These are phyloP conservation scores for Flammula alnicola DNA, from an alignment of 1,284 basidiomycete species.

Conservation along the genomic window DNA sequence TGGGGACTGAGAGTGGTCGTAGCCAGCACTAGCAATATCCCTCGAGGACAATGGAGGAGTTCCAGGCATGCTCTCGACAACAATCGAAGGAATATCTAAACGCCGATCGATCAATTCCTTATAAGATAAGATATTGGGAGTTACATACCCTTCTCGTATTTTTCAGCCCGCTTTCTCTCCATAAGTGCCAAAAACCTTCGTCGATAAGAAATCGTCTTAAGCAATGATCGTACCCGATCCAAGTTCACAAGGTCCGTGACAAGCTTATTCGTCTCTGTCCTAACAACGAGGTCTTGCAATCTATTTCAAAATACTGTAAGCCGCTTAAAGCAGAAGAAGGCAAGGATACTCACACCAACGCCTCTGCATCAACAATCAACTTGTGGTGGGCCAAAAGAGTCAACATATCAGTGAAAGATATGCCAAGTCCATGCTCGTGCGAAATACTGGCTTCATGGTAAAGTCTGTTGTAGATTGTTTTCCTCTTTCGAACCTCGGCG, in stretches of 20 bases:
- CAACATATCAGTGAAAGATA: slow-evolving; percentile 93
- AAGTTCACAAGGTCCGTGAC: slow-evolving; percentile 85
- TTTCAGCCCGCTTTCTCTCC: slow-evolving; percentile 39
- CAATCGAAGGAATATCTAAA: slow-evolving; percentile 68
- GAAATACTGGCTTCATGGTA: slow-evolving; percentile 87
- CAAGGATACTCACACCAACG: slow-evolving; percentile 68
- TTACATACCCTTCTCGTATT: slow-evolving; percentile 38
- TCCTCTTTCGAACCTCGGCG: slow-evolving; percentile 62
- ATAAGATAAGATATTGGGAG: not conserved
- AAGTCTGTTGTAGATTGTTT: slow-evolving; percentile 73
- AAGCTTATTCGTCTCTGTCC: slow-evolving; percentile 78
- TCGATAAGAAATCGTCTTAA: slow-evolving; percentile 78
- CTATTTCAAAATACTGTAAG: slow-evolving; percentile 43
- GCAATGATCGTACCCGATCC: slow-evolving; percentile 80
- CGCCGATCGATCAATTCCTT: slow-evolving; percentile 3
- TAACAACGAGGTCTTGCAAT: slow-evolving; percentile 78
- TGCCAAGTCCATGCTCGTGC: slow-evolving; percentile 75
- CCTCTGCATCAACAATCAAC: slow-evolving; percentile 87
- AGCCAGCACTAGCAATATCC: slow-evolving; percentile 57
- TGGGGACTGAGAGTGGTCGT: slow-evolving; percentile 42
- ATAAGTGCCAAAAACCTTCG: slow-evolving; percentile 59
- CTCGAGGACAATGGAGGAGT: slow-evolving; percentile 55
- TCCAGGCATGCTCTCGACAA: slow-evolving; percentile 60
- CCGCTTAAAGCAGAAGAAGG: not conserved
- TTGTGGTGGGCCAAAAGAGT: slow-evolving; percentile 90